A percentile compares a stretch with the other conserved stretches of the same genome.
Conservation (phyloP, 2,329 filamentous ascomycete species). For the Diaporthe vaccinii region DNA sequence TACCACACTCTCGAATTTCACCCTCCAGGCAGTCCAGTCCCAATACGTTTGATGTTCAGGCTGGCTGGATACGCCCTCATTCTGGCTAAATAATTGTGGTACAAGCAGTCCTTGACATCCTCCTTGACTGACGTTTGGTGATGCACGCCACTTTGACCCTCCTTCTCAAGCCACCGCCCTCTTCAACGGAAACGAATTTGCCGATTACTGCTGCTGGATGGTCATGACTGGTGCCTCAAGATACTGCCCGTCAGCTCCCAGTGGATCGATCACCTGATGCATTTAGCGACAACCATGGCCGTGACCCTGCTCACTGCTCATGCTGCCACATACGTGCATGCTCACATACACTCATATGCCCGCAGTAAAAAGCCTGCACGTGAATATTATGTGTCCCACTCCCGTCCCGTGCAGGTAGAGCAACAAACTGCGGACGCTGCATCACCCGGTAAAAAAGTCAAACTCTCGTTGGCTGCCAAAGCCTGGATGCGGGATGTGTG, state of each 20-base stretch:
- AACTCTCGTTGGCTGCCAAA: neutral
- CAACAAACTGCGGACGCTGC: neutral
- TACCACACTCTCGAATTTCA: neutral
- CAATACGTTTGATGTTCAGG: neutral
- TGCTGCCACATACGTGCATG: neutral
- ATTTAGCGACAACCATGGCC: neutral
- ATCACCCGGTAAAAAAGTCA: neutral
- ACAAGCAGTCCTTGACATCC: neutral
- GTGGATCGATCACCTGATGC: neutral
- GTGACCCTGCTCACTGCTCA: neutral
- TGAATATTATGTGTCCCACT: neutral
- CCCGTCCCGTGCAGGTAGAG: neutral
- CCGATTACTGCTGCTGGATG: neutral
- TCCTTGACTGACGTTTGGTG: neutral
- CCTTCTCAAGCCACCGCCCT: neutral
- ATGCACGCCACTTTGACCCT: neutral
- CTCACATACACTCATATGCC: neutral
- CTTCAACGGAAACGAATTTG: neutral
- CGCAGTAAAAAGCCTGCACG: neutral
- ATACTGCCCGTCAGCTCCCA: neutral
- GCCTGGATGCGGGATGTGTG: neutral
- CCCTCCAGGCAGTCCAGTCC: neutral
- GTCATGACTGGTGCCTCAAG: neutral
- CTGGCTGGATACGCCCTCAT: neutral
- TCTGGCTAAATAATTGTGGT: neutral